Evolutionary conservation across 208 protist species (phyloP).

Genomic region (Acanthamoeba sp.): DNA sequence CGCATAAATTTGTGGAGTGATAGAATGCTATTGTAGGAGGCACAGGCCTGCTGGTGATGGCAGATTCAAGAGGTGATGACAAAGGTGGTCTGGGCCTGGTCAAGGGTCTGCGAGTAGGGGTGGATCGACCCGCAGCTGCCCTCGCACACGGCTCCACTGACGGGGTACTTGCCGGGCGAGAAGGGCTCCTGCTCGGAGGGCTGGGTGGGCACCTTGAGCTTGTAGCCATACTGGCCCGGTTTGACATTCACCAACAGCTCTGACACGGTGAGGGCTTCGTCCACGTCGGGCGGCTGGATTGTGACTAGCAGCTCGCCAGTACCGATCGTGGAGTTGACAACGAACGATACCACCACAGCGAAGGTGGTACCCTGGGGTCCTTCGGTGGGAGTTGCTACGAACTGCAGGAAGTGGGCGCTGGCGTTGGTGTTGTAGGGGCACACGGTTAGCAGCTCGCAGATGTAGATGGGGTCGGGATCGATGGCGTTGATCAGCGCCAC

Average conservation of each 20-base stretch:
- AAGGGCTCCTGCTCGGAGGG: conserved; percentile 59
- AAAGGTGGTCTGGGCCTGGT: conserved; percentile 44
- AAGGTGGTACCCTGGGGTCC: conserved; percentile 77
- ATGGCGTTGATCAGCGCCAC: not conserved
- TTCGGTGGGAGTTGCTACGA: conserved; percentile 9
- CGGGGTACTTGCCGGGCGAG: conserved; percentile 54
- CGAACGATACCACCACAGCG: conserved; percentile 22
- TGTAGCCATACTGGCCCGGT: conserved; percentile 48
- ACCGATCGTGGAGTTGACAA: conserved; percentile 77
- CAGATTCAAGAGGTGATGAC: conserved; percentile 66
- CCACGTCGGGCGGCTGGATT: conserved; percentile 60
- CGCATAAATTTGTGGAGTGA: too few species aligned
- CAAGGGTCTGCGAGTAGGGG: conserved; percentile 57
- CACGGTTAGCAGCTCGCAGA: conserved; percentile 71
- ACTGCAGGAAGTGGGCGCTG: conserved; percentile 34
- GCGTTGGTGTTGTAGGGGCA: conserved; percentile 75
- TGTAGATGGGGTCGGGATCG: not conserved
- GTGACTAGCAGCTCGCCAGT: conserved; percentile 64
- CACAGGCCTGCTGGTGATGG: too few species aligned
- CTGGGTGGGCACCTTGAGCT: conserved; percentile 43
- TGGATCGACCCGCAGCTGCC: conserved; percentile 77
- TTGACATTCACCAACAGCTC: conserved; percentile 51
- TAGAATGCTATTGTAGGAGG: too few species aligned
- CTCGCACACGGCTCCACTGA: conserved; percentile 69
- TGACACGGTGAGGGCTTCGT: not conserved